Percentiles rank a stretch among this genome's conserved stretches.
phyloP scores from a whole-genome alignment of 768 basidiomycete species.

The Pleurotus platypus region DNA sequence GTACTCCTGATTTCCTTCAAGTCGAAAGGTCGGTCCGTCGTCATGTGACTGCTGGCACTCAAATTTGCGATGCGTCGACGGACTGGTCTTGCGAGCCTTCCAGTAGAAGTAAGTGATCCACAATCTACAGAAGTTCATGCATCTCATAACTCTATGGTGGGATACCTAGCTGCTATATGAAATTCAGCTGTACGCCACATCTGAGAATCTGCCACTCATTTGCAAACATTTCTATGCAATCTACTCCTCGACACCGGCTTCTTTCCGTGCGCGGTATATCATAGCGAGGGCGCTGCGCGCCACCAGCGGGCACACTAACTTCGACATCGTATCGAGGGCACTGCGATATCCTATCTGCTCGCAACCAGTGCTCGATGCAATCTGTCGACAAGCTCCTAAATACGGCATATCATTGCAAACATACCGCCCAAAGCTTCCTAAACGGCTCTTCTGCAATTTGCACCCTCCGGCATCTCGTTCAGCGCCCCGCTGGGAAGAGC shows the following conservation, averaged over 20 bases:
- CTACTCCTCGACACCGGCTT: constrained; percentile 52
- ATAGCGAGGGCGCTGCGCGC: constrained; percentile 23
- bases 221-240: constrained; percentile 51
- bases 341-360: constrained; percentile 65
- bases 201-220: constrained; percentile 56
- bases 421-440: constrained; percentile 50
- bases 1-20: no score
- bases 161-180: constrained; percentile 67
- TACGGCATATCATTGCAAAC: constrained; percentile 16
- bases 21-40: no score
- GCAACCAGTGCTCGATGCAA: constrained; percentile 42
- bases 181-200: constrained; percentile 69
- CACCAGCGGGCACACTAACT: constrained; percentile 13
- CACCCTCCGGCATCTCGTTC: constrained; percentile 19
- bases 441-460: constrained; percentile 61
- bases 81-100: constrained; percentile 27
- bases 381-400: constrained; percentile 35
- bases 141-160: constrained; percentile 9
- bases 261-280: constrained; percentile 69
- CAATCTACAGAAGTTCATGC: not conserved
- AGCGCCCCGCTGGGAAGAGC: constrained; percentile 35
- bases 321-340: constrained; percentile 39
- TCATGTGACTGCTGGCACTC: no score
- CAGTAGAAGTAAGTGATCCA: constrained; percentile 34
- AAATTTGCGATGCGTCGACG: no score